phyloP scores from a whole-genome alignment of 2,329 filamentous ascomycete species.

The Nemania sp. region DNA sequence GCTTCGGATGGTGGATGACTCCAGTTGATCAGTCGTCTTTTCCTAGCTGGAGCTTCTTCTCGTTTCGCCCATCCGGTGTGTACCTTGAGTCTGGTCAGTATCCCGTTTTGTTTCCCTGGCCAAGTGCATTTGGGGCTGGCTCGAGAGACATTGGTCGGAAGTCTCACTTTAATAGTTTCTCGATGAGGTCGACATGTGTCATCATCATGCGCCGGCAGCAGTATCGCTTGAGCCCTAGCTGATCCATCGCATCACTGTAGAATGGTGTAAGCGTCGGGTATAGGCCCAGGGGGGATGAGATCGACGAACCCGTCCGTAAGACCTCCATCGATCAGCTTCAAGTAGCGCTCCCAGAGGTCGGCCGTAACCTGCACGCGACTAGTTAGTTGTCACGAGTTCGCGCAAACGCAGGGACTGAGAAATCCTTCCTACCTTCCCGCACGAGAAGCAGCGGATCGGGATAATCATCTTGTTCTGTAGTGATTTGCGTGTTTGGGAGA shows the following conservation, averaged over 20 bases:
- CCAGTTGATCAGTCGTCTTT: background rate
- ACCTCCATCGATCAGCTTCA: constrained; percentile 81
- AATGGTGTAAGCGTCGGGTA: constrained; percentile 33
- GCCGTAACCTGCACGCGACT: constrained; percentile 74
- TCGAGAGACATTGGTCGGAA: background rate
- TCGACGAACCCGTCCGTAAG: constrained; percentile 70
- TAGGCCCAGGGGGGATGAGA: background rate
- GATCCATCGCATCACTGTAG: constrained; percentile 88
- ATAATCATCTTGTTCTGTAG: constrained; percentile 82
- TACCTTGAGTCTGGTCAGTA: constrained; percentile 49
- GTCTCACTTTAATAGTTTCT: constrained; percentile 90
- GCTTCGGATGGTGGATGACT: background rate
- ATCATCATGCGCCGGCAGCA: constrained; percentile 99
- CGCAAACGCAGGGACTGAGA: background rate
- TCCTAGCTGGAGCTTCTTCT: constrained; percentile 58
- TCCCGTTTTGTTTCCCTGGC: background rate
- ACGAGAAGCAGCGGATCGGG: constrained; percentile 97
- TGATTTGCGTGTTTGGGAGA: background rate
- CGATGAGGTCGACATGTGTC: constrained; percentile 98
- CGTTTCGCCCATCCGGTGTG: constrained; percentile 64
- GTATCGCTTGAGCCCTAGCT: constrained; percentile 90
- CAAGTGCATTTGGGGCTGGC: background rate
- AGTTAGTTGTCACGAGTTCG: constrained; percentile 26
- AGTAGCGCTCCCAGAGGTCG: constrained; percentile 95
- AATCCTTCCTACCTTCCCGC: constrained; percentile 79